Conservation (phyloP, 2,329 filamentous ascomycete genomes). For the Colletotrichum gigasporum region DNA sequence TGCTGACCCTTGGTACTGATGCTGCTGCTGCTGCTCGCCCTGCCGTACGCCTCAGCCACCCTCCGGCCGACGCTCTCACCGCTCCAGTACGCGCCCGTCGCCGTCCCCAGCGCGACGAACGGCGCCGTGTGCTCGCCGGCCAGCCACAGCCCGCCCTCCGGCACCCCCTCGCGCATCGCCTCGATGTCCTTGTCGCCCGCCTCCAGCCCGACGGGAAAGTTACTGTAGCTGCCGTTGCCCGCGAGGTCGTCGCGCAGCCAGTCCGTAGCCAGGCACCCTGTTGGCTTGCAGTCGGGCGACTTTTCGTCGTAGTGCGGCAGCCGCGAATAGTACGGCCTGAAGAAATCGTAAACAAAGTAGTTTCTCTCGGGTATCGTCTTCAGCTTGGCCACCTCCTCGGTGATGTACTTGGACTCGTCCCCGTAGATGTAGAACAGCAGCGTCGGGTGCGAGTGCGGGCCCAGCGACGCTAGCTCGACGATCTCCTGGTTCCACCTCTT, state of each 20-base stretch:
- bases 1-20: not conserved
- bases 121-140: conserved; percentile 92
- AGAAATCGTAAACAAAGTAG: conserved; percentile 69
- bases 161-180: conserved; percentile 68
- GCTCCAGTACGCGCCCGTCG: conserved; percentile 92
- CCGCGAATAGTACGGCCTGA: conserved; percentile 80
- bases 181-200: conserved; percentile 78
- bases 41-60: conserved; percentile 64
- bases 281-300: conserved; percentile 68
- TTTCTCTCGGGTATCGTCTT: conserved; percentile 57
- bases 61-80: conserved; percentile 80
- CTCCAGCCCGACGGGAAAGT: conserved; percentile 81
- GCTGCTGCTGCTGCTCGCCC: conserved; percentile 14
- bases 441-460: conserved; percentile 75
- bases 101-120: conserved; percentile 88
- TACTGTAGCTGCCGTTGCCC: conserved; percentile 84
- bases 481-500: conserved; percentile 78
- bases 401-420: conserved; percentile 66
- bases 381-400: conserved; percentile 52
- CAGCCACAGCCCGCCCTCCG: conserved; percentile 79
- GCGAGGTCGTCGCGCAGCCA: conserved; percentile 85
- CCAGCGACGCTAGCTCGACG: conserved; percentile 78
- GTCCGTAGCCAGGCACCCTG: conserved; percentile 72
- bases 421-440: conserved; percentile 86
- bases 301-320: conserved; percentile 72